phyloP scores from a whole-genome alignment of 495 filamentous ascomycete species.

The Delitschia confertaspora region DNA sequence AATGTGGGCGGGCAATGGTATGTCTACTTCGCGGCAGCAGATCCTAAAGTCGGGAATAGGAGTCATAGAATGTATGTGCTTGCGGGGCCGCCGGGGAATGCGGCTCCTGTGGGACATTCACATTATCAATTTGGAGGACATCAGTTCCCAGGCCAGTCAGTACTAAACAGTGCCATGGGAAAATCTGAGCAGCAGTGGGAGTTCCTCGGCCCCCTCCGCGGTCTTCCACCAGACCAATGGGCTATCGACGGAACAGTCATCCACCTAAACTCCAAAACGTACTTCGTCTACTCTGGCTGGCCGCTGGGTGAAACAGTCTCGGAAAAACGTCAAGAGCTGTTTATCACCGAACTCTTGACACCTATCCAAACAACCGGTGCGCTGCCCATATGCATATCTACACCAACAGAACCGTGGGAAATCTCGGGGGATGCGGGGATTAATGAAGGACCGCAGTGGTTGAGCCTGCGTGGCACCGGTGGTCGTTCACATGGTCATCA shows the following conservation, averaged over 20 bases:
- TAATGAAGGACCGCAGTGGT: conserved; percentile 36
- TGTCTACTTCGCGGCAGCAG: conserved; percentile 31
- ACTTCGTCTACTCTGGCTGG: conserved; percentile 35
- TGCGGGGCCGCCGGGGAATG: conserved; percentile 22
- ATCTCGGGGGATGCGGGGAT: conserved; percentile 26
- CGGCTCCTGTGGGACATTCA: conserved; percentile 16
- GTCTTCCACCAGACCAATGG: conserved; percentile 32
- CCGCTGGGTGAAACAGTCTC: conserved; percentile 15
- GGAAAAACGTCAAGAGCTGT: conserved; percentile 31
- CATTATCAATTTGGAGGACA: no score
- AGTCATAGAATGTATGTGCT: conserved; percentile 34
- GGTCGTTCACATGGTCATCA: no score
- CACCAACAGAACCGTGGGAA: conserved; percentile 30
- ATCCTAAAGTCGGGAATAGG: conserved; percentile 22
- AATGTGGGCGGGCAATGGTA: conserved; percentile 31
- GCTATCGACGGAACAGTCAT: conserved; percentile 34
- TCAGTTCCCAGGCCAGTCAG: no score
- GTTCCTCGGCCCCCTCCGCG: conserved; percentile 25
- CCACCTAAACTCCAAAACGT: conserved; percentile 24
- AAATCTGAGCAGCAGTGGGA: conserved; percentile 23
- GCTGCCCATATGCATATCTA: conserved; percentile 24
- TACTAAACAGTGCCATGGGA: no score
- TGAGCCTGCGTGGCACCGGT: no score
- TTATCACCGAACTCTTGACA: conserved; percentile 23
- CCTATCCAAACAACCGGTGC: conserved; percentile 16